A percentile compares a stretch with the other conserved stretches of the same genome.
phyloP scores from a whole-genome alignment of 108 stramenopile genomes.

The Epithemia pelagica region DNA sequence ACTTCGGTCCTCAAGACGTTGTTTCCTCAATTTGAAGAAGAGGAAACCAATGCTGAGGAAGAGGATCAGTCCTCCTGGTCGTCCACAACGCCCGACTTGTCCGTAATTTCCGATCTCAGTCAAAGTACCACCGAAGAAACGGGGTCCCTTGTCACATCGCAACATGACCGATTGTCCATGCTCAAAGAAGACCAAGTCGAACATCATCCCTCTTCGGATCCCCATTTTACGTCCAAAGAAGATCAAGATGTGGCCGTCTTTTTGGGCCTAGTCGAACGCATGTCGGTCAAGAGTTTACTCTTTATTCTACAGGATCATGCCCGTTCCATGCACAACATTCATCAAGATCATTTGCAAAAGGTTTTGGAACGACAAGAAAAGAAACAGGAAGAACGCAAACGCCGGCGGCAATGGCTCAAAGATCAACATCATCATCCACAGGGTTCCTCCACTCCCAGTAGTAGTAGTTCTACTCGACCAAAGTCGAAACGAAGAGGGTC shows the following conservation, averaged over 20 bases:
- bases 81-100: neutral
- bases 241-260: conserved; percentile 34
- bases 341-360: conserved; percentile 6
- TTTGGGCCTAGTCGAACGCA: conserved; percentile 14
- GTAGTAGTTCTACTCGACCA: too few species aligned
- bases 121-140: neutral
- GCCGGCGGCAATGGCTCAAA: neutral
- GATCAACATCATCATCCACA: neutral
- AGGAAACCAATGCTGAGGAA: neutral
- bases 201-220: neutral
- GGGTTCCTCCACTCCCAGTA: neutral
- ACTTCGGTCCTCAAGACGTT: neutral
- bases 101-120: neutral
- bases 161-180: neutral
- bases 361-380: neutral
- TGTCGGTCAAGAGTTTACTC: conserved; percentile 16
- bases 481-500: neutral
- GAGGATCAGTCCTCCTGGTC: neutral
- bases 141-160: neutral
- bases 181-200: neutral
- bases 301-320: conserved; percentile 28
- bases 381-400: neutral
- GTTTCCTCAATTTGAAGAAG: neutral
- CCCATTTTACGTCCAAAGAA: conserved; percentile 12
- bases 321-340: neutral